A percentile compares a stretch with the other conserved stretches of the same genome.
Conservation (phyloP, 2,329 filamentous ascomycete genomes). For the Aspergillus brunneoviolaceus region DNA sequence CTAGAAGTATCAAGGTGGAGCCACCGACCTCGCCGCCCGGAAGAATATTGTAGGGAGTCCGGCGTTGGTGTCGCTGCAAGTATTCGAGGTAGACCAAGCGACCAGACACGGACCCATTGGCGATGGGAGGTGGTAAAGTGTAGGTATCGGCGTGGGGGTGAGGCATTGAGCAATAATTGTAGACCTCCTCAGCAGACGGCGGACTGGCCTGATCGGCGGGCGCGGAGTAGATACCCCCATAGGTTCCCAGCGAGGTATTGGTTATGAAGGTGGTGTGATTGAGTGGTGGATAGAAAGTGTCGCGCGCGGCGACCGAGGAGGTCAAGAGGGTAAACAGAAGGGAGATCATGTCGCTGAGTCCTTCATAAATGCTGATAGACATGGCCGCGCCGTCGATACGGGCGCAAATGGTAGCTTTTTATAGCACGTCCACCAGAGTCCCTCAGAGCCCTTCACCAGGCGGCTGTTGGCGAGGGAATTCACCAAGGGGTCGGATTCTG, state of each 20-base stretch:
- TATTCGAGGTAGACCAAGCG: slow-evolving; percentile 41
- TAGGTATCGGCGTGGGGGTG: slow-evolving; percentile 38
- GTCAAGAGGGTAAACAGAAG: slow-evolving; percentile 10
- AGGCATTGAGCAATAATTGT: slow-evolving; percentile 44
- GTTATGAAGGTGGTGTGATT: slow-evolving; percentile 40
- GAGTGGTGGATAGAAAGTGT: slow-evolving; percentile 40
- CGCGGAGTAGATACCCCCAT: slow-evolving; percentile 39
- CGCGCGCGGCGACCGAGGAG: slow-evolving; percentile 12
- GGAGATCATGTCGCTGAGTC: slow-evolving; percentile 18
- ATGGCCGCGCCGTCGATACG: slow-evolving; percentile 1
- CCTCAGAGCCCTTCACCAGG: neutral
- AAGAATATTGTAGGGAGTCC: slow-evolving; percentile 42
- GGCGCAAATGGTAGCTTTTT: neutral
- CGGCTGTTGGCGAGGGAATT: neutral
- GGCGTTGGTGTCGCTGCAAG: slow-evolving; percentile 40
- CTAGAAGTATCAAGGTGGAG: neutral
- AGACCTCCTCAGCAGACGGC: slow-evolving; percentile 29
- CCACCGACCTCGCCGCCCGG: slow-evolving; percentile 37
- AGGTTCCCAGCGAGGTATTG: slow-evolving; percentile 35
- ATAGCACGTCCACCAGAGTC: neutral
- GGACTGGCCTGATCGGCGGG: slow-evolving; percentile 19
- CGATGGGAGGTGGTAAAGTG: slow-evolving; percentile 28
- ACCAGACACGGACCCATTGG: slow-evolving; percentile 27
- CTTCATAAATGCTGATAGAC: slow-evolving; percentile 13
- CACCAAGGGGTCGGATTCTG: neutral